These are phyloP conservation scores for Pinus tabuliformis DNA, from an alignment of 75 land plant genomes.

Conservation along the genomic window DNA sequence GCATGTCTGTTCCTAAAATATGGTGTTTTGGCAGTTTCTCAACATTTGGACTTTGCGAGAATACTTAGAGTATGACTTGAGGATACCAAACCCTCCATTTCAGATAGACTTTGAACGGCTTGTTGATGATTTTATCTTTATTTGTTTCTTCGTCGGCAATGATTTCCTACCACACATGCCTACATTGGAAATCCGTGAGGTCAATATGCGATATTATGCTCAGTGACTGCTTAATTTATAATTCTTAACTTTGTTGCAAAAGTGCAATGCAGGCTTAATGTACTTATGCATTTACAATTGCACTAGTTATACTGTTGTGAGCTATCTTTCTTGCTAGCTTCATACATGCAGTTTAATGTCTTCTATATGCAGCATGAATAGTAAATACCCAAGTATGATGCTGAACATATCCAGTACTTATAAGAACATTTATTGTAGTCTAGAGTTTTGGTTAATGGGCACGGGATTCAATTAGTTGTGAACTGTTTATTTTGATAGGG, in stretches of 20 bases:
- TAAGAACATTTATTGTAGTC: not conserved
- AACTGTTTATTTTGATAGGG: constrained; percentile 43
- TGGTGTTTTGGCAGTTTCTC: constrained; percentile 66
- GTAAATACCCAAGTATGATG: too few species aligned
- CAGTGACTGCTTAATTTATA: not conserved
- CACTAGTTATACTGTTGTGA: not conserved
- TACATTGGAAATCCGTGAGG: constrained; percentile 96
- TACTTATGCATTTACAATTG: not conserved
- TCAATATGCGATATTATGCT: constrained; percentile 16
- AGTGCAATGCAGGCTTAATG: not conserved
- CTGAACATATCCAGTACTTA: too few species aligned
- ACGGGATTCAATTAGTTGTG: not conserved
- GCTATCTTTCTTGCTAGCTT: not conserved
- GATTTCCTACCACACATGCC: constrained; percentile 99
- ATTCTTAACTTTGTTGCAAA: not conserved
- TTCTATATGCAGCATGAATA: not conserved
- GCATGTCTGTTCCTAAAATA: not conserved
- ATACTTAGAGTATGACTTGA: constrained; percentile 85
- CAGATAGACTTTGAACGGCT: constrained; percentile 83
- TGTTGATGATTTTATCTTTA: constrained; percentile 96
- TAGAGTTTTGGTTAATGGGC: constrained; percentile 4
- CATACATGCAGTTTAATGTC: not conserved
- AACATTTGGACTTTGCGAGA: constrained; percentile 94
- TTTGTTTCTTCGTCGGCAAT: constrained; percentile 99
- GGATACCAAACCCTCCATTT: constrained; percentile 69